A percentile compares a stretch with the other conserved stretches of the same genome.
phyloP scores from a whole-genome alignment of 306 rosid genomes.

The Cicer judaicum region DNA sequence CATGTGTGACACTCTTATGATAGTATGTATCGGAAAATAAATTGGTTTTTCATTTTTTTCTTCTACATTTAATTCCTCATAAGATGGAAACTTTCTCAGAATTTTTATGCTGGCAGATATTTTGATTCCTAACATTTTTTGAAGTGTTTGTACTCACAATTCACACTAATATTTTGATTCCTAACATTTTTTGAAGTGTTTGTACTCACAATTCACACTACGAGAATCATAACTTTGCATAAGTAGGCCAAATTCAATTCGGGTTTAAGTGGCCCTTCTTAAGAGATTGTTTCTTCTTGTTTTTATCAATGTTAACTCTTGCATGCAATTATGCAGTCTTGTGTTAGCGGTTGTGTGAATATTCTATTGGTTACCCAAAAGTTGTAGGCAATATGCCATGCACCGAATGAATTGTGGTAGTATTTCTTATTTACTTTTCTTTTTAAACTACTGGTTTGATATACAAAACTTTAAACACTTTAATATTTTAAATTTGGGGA shows the following conservation, averaged over 20 bases:
- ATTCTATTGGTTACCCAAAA: neutral
- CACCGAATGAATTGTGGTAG: too few species aligned
- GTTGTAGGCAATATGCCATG: neutral
- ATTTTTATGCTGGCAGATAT: neutral
- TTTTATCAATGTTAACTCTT: neutral
- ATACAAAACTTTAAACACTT: too few species aligned
- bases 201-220: neutral
- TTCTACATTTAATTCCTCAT: slow-evolving; percentile 19
- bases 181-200: neutral
- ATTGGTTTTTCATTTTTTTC: neutral
- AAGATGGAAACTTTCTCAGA: slow-evolving; percentile 1
- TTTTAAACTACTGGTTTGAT: too few species aligned
- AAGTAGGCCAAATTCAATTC: neutral
- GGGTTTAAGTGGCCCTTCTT: neutral
- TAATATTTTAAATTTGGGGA: too few species aligned
- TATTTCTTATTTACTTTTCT: too few species aligned
- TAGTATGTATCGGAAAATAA: slow-evolving; percentile 21
- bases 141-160: neutral
- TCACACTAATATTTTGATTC: neutral
- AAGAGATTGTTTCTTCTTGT: neutral
- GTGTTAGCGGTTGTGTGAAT: neutral
- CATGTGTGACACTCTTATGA: slow-evolving; percentile 37
- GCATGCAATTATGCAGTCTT: neutral
- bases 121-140: neutral
- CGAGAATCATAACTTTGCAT: neutral